Base-by-base conservation (phyloP, 352 stramenopile species). In the Pythium scleroteichum region DNA sequence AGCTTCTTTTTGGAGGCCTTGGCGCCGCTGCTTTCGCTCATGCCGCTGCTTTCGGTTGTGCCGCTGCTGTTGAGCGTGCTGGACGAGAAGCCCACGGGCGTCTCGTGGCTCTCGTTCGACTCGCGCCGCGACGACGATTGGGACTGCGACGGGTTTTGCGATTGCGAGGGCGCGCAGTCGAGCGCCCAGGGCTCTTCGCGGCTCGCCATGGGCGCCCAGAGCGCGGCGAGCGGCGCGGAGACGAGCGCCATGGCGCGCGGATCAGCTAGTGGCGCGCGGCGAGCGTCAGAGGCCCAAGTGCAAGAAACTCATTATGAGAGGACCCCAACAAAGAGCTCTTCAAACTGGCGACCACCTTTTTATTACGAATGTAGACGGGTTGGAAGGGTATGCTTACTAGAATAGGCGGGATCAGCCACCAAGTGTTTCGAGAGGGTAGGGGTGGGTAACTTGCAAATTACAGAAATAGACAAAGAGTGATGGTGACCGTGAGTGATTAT, bases 251-350 rank as follows among this genome's bases (percentile, higher is more conserved):
- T 69, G 45, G 20, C n/a, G 29, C n/a, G 23, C 22, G 59, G 56
- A 42, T 38, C n/a, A 3, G 29, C 49, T 19, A 53, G 40, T 20
- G 26, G 23, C 46, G 33, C 49, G 40, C 55, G 51, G 51, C 59
- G 38, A 24, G 33, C 59, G 38, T 48, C 35, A 59, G 26, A 39
- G 42, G 42, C 27, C 32, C 26, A 68, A 68, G 42, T 68, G 61
- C 61, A 68, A 68, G 52, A 62, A 68, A 68, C 61, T 68, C 61
- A 68, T 68, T 68, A 59, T 68, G 46, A 45, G 46, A 68, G 61
- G 61, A 48, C 53, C 24, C 40, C n/a, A 20, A 22, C 39, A 16
- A 6, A 12, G 44, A 54, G 32, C 54, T 62, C 32, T 38, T 48
- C 42, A 49, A 62, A 53, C 54, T 46, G 54, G 54, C 54, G 54